A percentile compares a stretch with the other conserved stretches of the same genome.
These are phyloP conservation scores for Aureobasidium sp. DNA, from an alignment of 2,329 filamentous ascomycete species.

Conservation along the genomic window DNA sequence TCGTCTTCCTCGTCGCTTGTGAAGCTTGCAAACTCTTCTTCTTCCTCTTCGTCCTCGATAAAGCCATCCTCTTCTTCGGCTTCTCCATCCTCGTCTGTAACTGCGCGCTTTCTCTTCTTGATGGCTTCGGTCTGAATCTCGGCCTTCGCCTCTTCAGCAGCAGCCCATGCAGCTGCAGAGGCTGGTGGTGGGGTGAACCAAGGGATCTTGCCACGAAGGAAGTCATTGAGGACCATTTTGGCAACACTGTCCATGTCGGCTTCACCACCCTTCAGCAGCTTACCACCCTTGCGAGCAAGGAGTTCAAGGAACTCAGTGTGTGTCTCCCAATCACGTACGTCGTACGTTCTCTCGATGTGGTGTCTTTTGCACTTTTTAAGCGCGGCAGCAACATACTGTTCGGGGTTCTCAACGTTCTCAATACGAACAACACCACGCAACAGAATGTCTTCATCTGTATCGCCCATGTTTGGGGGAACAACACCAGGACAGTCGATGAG, in stretches of 20 bases:
- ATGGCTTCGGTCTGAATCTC: conserved; percentile 79
- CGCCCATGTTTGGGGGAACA: conserved; percentile 78
- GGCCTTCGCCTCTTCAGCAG: conserved; percentile 58
- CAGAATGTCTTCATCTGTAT: conserved; percentile 80
- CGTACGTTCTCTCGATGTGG: conserved; percentile 90
- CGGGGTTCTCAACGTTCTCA: conserved; percentile 92
- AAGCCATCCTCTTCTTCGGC: conserved; percentile 16
- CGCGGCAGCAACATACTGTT: conserved; percentile 87
- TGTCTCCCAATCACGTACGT: conserved; percentile 70
- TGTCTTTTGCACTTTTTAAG: conserved; percentile 72
- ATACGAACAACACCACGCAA: conserved; percentile 87
- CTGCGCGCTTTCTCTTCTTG: conserved; percentile 62
- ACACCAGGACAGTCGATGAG: conserved; percentile 96
- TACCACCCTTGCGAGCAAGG: conserved; percentile 77
- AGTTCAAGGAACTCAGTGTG: conserved; percentile 79
- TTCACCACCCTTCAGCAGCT: conserved; percentile 85
- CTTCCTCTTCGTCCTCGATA: conserved; percentile 46
- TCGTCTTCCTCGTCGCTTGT: conserved; percentile 24
- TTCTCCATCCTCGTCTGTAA: conserved; percentile 30
- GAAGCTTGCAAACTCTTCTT: conserved; percentile 21
- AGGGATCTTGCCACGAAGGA: conserved; percentile 87
- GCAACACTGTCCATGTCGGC: conserved; percentile 91
- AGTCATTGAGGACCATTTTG: conserved; percentile 95
- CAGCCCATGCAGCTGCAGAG: conserved; percentile 39
- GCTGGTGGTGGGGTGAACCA: conserved; percentile 83